Evolutionary conservation across 2,329 filamentous ascomycete species (phyloP), one percentile per base, ranked within the genome.

Genomic region (Sporothrix brunneoviolacea): DNA sequence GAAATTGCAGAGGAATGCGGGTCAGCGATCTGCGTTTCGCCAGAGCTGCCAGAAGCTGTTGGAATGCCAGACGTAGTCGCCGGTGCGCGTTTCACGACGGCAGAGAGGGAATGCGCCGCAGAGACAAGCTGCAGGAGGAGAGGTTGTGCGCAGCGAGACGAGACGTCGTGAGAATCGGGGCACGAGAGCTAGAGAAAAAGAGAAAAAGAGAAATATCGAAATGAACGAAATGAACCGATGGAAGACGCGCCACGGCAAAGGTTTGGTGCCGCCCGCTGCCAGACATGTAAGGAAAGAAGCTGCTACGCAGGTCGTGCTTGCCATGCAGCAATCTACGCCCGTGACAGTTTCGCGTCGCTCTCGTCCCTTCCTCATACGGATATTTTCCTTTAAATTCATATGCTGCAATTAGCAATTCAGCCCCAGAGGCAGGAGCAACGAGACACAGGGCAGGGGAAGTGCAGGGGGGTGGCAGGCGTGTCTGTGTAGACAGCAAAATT

Each of bases 21-120:
- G 38, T 35, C 50, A 43, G 50, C 39, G 50, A 52, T 52, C 44
- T 52, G 40, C 40, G 50, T 42, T 42, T 42, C 38, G 47, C 22
- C 32, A 21, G 32, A 37, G 47, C 47, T 30, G 13, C 21, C 32
- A 9, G 16, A 13, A 32, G 50, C 50, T 43, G 28, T 30, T 18
- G 37, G 46, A 15, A 41, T 40, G 44, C 22, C 19, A 22, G 21
- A 19, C 21, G 22, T 19, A 12, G 30, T 12, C 4, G 30, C 35
- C 12, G 35, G 4, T 18, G 35, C n/a, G 35, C 35, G 35, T 37
- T 37, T 37, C 35, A 37, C 30, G 12, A n/a, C n/a, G n/a, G n/a
- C n/a, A n/a, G n/a, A n/a, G n/a, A n/a, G n/a, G n/a, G n/a, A n/a
- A n/a, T n/a, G n/a, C n/a, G n/a, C n/a, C n/a, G n/a, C n/a, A n/a